Conservation (phyloP, 2,329 filamentous ascomycete species). For the Endoconidiophora laricicola region DNA sequence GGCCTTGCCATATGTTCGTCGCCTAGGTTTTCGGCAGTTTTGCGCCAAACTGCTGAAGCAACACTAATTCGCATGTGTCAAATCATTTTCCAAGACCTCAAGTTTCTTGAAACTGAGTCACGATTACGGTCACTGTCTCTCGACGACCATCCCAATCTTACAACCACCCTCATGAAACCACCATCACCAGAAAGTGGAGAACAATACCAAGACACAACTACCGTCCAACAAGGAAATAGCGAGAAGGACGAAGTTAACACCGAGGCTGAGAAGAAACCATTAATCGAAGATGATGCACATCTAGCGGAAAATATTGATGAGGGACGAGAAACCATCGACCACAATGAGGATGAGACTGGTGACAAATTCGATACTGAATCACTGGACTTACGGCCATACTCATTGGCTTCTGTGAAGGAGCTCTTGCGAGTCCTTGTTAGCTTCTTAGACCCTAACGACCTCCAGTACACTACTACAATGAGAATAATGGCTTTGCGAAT, state of each 20-base stretch:
- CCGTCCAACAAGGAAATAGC: not conserved
- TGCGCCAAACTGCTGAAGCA: conserved; percentile 83
- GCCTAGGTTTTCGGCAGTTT: conserved; percentile 72
- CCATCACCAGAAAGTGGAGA: conserved; percentile 1
- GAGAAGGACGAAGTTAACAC: not conserved
- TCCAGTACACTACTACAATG: conserved; percentile 85
- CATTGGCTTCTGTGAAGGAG: conserved; percentile 82
- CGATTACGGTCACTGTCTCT: conserved; percentile 48
- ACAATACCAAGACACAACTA: not conserved
- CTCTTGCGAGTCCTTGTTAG: conserved; percentile 88
- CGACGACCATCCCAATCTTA: conserved; percentile 53
- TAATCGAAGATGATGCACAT: no score
- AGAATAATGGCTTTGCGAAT: conserved; percentile 94
- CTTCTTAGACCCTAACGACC: conserved; percentile 82
- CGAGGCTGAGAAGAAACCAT: not conserved
- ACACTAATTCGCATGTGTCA: conserved; percentile 99
- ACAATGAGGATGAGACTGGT: not conserved
- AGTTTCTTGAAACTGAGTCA: conserved; percentile 65
- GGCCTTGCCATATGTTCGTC: conserved; percentile 96
- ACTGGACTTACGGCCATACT: conserved; percentile 67
- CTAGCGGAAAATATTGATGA: no score
- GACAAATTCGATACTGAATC: conserved; percentile 22
- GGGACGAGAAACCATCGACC: not conserved
- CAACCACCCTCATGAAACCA: conserved; percentile 63
- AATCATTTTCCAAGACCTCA: conserved; percentile 87